These are phyloP conservation scores for Dendrobium nobile DNA, from an alignment of 106 monocot genomes.

Conservation along the genomic window DNA sequence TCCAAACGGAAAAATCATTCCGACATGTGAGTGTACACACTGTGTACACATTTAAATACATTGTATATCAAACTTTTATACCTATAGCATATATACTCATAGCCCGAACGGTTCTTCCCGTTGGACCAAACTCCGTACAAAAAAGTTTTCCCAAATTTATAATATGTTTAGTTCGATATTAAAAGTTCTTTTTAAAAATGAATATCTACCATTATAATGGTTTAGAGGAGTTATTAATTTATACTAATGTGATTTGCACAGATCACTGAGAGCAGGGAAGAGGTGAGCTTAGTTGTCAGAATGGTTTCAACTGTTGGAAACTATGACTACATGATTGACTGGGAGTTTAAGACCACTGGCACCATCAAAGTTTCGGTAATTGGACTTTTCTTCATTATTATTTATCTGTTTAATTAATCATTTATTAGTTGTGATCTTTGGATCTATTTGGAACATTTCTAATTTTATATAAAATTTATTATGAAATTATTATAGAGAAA, in stretches of 20 bases:
- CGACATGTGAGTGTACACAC: too few relatives aligned
- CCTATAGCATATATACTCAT: too few relatives aligned
- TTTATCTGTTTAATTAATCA: neutral
- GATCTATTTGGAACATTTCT: neutral
- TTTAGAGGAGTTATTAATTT: neutral
- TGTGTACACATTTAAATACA: too few relatives aligned
- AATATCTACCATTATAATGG: too few relatives aligned
- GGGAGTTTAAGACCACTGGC: constrained; percentile 72
- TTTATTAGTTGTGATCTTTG: neutral
- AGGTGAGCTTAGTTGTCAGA: constrained; percentile 69
- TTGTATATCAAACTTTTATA: too few relatives aligned
- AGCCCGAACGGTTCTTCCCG: too few relatives aligned
- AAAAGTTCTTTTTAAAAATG: too few relatives aligned
- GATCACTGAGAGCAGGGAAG: constrained; percentile 51
- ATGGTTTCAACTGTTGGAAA: constrained; percentile 50
- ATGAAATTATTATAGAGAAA: too few relatives aligned
- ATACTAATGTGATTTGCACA: neutral
- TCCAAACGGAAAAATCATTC: too few relatives aligned
- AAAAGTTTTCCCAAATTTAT: neutral
- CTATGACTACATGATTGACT: constrained; percentile 69
- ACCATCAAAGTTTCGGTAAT: constrained; percentile 50
- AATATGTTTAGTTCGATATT: neutral
- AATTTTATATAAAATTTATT: too few relatives aligned
- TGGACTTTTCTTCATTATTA: neutral
- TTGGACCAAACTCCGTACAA: too few relatives aligned